Conservation (phyloP, 2,329 filamentous ascomycete species). For the Calycina marina region DNA sequence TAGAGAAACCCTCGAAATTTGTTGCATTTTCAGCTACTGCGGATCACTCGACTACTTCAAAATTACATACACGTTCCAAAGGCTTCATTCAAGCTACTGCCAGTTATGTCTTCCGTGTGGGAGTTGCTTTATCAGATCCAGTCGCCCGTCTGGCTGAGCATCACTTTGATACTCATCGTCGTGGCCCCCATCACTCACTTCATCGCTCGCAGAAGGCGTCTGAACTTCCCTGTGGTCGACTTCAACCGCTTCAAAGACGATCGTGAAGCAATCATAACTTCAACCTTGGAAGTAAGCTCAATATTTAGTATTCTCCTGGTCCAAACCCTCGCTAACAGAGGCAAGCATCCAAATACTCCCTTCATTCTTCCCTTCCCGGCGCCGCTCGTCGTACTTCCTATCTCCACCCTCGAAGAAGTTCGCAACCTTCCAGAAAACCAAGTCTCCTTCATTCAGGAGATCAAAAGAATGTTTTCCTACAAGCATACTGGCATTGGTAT, state of each 20-base stretch:
- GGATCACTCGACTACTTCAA: too few species aligned
- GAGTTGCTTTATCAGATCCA: too few species aligned
- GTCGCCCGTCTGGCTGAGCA: neutral
- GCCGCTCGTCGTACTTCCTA: conserved; percentile 15
- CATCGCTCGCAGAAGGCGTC: neutral
- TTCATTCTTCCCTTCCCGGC: conserved; percentile 1
- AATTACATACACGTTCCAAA: too few species aligned
- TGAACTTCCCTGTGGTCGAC: neutral
- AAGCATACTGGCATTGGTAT: conserved; percentile 14
- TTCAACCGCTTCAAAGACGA: neutral
- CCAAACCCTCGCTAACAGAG: too few species aligned
- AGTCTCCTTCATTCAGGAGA: conserved; percentile 11
- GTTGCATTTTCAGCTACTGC: too few species aligned
- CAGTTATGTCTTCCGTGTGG: too few species aligned
- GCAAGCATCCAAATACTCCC: conserved; percentile 3
- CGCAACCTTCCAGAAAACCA: conserved; percentile 13
- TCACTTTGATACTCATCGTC: neutral
- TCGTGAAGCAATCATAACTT: neutral
- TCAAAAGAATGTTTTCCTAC: conserved; percentile 6
- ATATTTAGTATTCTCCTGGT: too few species aligned
- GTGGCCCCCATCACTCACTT: neutral
- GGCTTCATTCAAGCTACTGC: too few species aligned
- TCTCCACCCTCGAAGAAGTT: conserved; percentile 12
- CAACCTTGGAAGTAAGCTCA: neutral
- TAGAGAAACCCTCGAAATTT: too few species aligned